phyloP scores from a whole-genome alignment of 2,329 filamentous ascomycete genomes.

The Trichophyton rubrum region DNA sequence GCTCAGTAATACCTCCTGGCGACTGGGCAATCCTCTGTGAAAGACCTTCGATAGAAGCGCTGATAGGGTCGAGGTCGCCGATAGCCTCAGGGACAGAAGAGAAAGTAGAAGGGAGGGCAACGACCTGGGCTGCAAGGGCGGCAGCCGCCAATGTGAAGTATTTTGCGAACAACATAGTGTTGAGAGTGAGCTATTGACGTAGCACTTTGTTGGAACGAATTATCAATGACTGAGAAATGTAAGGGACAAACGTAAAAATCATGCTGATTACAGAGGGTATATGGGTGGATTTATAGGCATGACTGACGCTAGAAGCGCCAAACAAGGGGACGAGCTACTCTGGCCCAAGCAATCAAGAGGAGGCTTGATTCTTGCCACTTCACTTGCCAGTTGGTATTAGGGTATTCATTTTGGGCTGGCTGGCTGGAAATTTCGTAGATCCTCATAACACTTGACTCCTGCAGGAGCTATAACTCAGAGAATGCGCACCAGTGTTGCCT shows the following conservation, averaged over 20 bases:
- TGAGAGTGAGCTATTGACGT: not conserved
- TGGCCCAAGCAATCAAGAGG: not conserved
- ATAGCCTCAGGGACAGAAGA: not conserved
- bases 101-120: not conserved
- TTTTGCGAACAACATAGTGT: not conserved
- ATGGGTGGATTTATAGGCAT: not conserved
- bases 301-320: not conserved
- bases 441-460: not conserved
- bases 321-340: not conserved
- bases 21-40: not conserved
- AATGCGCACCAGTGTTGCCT: too few relatives aligned
- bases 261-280: not conserved
- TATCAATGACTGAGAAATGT: not conserved
- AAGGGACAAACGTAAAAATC: not conserved
- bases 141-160: not conserved
- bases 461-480: not conserved
- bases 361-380: not conserved
- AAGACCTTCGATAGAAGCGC: not conserved
- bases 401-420: not conserved
- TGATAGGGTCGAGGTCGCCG: not conserved
- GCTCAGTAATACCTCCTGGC: not conserved
- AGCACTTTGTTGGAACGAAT: not conserved
- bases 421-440: not conserved
- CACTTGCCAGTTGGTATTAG: not conserved
- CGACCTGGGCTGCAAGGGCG: not conserved